A percentile compares a stretch with the other conserved stretches of the same genome.
phyloP scores from a whole-genome alignment of 1,284 basidiomycete genomes.

The Boletus albobrunnescens region DNA sequence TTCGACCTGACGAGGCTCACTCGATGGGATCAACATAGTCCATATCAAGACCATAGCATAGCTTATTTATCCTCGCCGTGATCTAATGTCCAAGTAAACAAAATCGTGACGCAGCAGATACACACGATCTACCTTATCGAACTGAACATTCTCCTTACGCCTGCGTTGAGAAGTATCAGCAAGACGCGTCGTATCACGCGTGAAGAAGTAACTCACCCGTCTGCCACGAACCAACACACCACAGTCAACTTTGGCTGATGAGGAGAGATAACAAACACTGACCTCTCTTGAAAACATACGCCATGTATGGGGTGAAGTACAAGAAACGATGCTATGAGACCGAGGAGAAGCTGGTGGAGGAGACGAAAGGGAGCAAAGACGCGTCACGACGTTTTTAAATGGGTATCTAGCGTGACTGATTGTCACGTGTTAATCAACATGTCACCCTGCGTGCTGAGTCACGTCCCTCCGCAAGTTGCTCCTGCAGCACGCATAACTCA shows the following conservation, averaged over 20 bases:
- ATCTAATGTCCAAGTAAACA: constrained; percentile 50
- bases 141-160: constrained; percentile 82
- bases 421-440: constrained; percentile 33
- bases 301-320: constrained; percentile 38
- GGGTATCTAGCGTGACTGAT: constrained; percentile 25
- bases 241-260: constrained; percentile 8
- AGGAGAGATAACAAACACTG: constrained; percentile 25
- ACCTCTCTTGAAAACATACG: constrained; percentile 76
- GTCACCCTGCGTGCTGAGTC: constrained; percentile 32
- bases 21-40: constrained; percentile 94
- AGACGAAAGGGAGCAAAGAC: constrained; percentile 27
- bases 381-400: constrained; percentile 33
- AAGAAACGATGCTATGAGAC: constrained; percentile 5
- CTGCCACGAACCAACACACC: constrained; percentile 36
- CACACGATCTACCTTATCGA: constrained; percentile 66
- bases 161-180: constrained; percentile 35
- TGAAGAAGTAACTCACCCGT: constrained; percentile 51
- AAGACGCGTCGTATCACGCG: constrained; percentile 34
- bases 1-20: constrained; percentile 41
- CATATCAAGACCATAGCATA: constrained; percentile 94
- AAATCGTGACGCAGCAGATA: neutral
- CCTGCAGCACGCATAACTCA: no score
- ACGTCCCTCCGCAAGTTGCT: neutral
- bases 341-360: constrained; percentile 33
- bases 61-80: constrained; percentile 88